phyloP scores from a whole-genome alignment of 306 rosid species.

The Vicia villosa region DNA sequence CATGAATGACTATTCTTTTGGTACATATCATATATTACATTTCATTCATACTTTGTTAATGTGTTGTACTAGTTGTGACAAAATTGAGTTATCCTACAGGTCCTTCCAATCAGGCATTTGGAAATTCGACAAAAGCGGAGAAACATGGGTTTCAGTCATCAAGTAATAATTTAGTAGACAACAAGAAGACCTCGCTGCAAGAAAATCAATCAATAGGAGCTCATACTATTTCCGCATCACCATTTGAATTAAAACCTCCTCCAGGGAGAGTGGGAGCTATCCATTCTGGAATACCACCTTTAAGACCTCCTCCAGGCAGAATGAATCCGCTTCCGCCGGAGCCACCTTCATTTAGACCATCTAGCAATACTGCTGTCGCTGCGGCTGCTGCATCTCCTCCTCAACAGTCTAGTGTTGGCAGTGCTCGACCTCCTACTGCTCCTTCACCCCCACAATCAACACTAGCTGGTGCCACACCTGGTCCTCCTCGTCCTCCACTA shows the following conservation, averaged over 20 bases:
- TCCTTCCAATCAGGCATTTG: slow-evolving; percentile 49
- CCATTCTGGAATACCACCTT: slow-evolving; percentile 53
- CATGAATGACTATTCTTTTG: slow-evolving; percentile 68
- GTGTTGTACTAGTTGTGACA: slow-evolving; percentile 26
- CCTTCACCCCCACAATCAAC: slow-evolving; percentile 29
- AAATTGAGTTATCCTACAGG: slow-evolving; percentile 53
- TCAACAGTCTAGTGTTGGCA: slow-evolving; percentile 35
- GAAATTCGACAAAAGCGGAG: slow-evolving; percentile 62
- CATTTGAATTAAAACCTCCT: slow-evolving; percentile 52
- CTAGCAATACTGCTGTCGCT: slow-evolving; percentile 14
- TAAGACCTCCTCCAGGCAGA: slow-evolving; percentile 87
- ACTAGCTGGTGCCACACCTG: slow-evolving; percentile 26
- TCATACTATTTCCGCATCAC: slow-evolving; percentile 40
- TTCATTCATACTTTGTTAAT: slow-evolving; percentile 23
- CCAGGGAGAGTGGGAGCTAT: slow-evolving; percentile 50
- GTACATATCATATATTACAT: slow-evolving; percentile 44
- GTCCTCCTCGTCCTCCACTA: slow-evolving; percentile 32
- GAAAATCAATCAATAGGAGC: slow-evolving; percentile 52
- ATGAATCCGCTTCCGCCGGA: slow-evolving; percentile 72
- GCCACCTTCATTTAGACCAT: slow-evolving; percentile 49
- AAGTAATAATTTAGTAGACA: slow-evolving; percentile 45
- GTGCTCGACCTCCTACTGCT: slow-evolving; percentile 20
- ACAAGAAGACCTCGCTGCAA: slow-evolving; percentile 38
- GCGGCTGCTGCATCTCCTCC: slow-evolving; percentile 39
- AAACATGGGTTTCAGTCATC: slow-evolving; percentile 56